Evolutionary conservation across 805 yeast genomes (phyloP).

Genomic region (Zygosaccharomyces pseudorouxii): DNA sequence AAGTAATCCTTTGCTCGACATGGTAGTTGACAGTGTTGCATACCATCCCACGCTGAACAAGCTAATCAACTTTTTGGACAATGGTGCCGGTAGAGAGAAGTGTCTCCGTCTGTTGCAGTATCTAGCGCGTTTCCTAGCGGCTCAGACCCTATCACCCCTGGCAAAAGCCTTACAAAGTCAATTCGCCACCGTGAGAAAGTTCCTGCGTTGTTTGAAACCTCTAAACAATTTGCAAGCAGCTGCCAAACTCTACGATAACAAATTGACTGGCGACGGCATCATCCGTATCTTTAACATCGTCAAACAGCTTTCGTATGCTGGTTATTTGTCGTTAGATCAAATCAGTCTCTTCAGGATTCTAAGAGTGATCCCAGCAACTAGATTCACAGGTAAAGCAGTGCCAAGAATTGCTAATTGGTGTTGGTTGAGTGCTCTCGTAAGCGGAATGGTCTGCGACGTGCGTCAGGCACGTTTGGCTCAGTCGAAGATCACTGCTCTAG

Average conservation of each 20-base stretch:
- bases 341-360: constrained; percentile 49
- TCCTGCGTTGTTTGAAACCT: constrained; percentile 80
- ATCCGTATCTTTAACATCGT: constrained; percentile 34
- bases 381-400: constrained; percentile 43
- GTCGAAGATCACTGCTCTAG: constrained; percentile 33
- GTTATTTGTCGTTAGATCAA: constrained; percentile 60
- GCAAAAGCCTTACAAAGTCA: constrained; percentile 56
- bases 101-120: constrained; percentile 74
- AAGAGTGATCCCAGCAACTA: constrained; percentile 48
- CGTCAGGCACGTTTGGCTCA: constrained; percentile 48
- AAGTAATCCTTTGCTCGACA: constrained; percentile 20
- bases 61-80: constrained; percentile 58
- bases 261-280: constrained; percentile 53
- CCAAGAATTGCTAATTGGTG: constrained; percentile 60
- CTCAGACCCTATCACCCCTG: constrained; percentile 48
- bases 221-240: constrained; percentile 67
- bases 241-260: constrained; percentile 60
- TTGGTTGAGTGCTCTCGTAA: constrained; percentile 71
- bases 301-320: constrained; percentile 58
- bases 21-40: constrained; percentile 65
- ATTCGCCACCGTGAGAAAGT: constrained; percentile 71
- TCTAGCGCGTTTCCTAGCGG: constrained; percentile 67
- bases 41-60: constrained; percentile 70
- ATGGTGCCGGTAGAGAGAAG: constrained; percentile 76
- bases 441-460: constrained; percentile 56